Conservation (phyloP, 805 yeast genomes). For the Barnettozyma botsteinii region DNA sequence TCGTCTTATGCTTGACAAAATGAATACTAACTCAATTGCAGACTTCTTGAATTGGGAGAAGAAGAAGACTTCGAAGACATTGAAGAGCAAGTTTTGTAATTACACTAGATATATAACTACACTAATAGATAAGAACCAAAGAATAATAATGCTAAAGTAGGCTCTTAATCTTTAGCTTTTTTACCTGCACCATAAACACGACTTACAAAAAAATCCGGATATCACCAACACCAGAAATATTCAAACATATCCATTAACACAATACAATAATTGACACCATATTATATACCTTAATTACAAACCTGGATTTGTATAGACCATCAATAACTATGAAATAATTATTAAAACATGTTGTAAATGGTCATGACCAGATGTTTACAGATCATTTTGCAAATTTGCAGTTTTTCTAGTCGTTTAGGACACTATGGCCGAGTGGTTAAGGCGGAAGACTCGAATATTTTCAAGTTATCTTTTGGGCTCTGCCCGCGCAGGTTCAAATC, state of each 20-base stretch:
- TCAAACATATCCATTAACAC: too few relatives aligned
- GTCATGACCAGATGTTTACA: too few relatives aligned
- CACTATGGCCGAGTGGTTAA: slow-evolving; percentile 45
- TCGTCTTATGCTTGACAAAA: slow-evolving; percentile 18
- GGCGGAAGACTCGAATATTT: slow-evolving; percentile 41
- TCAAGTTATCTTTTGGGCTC: slow-evolving; percentile 37
- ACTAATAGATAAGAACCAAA: not conserved
- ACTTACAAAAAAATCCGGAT: too few relatives aligned
- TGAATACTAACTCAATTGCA: slow-evolving; percentile 22
- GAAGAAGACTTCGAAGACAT: slow-evolving; percentile 66
- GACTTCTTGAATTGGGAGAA: slow-evolving; percentile 57
- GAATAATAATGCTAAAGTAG: not conserved
- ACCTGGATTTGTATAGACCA: too few relatives aligned
- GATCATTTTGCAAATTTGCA: too few relatives aligned
- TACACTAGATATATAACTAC: not conserved
- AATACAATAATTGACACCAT: too few relatives aligned
- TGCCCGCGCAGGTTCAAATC: slow-evolving; percentile 46
- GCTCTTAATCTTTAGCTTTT: not conserved
- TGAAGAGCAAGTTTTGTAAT: slow-evolving; percentile 28
- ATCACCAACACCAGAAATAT: too few relatives aligned
- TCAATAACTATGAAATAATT: too few relatives aligned
- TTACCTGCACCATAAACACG: too few relatives aligned
- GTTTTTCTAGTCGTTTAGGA: slow-evolving; percentile 13
- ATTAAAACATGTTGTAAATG: too few relatives aligned
- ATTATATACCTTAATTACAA: too few relatives aligned